Evolutionary conservation across 2,329 filamentous ascomycete species (phyloP).

Genomic region (Verticillium nubilum): DNA sequence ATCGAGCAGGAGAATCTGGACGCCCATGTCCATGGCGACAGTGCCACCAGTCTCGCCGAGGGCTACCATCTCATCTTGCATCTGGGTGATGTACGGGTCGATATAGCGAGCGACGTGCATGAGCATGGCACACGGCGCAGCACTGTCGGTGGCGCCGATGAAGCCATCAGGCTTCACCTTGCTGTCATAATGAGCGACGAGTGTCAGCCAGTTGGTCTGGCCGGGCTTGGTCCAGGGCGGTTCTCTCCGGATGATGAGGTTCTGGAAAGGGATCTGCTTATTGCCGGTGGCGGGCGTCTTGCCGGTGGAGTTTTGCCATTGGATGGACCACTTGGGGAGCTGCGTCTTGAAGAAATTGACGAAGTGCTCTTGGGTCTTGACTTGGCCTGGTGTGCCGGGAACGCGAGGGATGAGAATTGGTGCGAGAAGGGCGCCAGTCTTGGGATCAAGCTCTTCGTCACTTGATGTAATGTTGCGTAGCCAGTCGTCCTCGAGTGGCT

Average conservation of each 20-base stretch:
- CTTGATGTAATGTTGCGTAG: slow-evolving; percentile 58
- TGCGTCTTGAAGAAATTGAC: slow-evolving; percentile 61
- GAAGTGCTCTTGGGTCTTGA: slow-evolving; percentile 64
- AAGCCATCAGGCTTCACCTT: slow-evolving; percentile 69
- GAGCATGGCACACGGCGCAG: slow-evolving; percentile 78
- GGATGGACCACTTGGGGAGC: slow-evolving; percentile 65
- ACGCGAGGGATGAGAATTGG: slow-evolving; percentile 72
- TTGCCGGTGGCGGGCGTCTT: slow-evolving; percentile 61
- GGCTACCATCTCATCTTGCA: slow-evolving; percentile 65
- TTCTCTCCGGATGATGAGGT: slow-evolving; percentile 71
- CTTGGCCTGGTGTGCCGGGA: slow-evolving; percentile 65
- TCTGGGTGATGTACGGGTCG: slow-evolving; percentile 65
- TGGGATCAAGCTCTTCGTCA: slow-evolving; percentile 62
- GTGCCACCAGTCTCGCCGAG: slow-evolving; percentile 41
- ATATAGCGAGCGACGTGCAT: slow-evolving; percentile 70
- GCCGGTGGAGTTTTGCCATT: slow-evolving; percentile 70
- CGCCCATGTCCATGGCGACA: slow-evolving; percentile 63
- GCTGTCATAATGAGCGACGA: slow-evolving; percentile 82
- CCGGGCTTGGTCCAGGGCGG: slow-evolving; percentile 69
- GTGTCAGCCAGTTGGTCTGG: slow-evolving; percentile 65
- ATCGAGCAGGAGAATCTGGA: slow-evolving; percentile 76
- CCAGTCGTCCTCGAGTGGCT: slow-evolving; percentile 57
- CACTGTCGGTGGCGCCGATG: slow-evolving; percentile 79
- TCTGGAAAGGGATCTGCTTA: slow-evolving; percentile 65
- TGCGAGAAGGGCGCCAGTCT: slow-evolving; percentile 61